phyloP scores from a whole-genome alignment of 2,329 filamentous ascomycete genomes.

The Trichoderma koningiopsis region DNA sequence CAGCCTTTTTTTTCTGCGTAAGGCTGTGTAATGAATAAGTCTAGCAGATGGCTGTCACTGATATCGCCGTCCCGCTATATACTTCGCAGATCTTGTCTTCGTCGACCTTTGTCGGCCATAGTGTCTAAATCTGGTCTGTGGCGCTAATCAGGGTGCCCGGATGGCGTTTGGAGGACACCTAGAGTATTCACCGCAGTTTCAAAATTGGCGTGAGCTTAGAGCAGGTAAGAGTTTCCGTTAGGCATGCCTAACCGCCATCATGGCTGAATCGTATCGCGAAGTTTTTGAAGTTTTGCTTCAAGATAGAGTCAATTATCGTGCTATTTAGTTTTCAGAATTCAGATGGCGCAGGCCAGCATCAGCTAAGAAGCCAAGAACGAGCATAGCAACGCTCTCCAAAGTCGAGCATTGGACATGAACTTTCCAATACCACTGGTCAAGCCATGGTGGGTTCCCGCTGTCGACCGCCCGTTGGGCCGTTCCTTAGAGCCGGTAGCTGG shows the following conservation, averaged over 20 bases:
- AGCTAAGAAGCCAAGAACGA: background rate
- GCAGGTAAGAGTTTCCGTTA: background rate
- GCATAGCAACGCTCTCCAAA: background rate
- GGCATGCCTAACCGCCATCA: background rate
- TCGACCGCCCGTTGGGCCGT: background rate
- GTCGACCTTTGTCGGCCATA: background rate
- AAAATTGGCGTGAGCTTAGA: background rate
- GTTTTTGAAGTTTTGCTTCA: background rate
- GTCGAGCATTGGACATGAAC: background rate
- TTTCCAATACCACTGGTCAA: background rate
- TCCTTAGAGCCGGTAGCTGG: slow-evolving; percentile 1
- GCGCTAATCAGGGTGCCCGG: background rate
- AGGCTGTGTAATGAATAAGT: background rate
- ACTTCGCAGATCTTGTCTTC: background rate
- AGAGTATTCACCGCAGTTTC: background rate
- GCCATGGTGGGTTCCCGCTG: background rate
- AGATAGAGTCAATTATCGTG: background rate
- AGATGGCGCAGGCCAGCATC: background rate
- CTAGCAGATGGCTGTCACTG: background rate
- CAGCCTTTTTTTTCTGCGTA: background rate
- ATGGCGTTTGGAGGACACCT: background rate
- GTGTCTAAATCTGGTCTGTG: background rate
- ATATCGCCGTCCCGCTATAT: background rate
- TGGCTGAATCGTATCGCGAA: background rate
- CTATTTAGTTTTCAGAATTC: background rate